Evolutionary conservation across 345 rosid genomes (phyloP), one percentile per base, ranked within the genome.

Genomic region (Gossypium thurberi): DNA sequence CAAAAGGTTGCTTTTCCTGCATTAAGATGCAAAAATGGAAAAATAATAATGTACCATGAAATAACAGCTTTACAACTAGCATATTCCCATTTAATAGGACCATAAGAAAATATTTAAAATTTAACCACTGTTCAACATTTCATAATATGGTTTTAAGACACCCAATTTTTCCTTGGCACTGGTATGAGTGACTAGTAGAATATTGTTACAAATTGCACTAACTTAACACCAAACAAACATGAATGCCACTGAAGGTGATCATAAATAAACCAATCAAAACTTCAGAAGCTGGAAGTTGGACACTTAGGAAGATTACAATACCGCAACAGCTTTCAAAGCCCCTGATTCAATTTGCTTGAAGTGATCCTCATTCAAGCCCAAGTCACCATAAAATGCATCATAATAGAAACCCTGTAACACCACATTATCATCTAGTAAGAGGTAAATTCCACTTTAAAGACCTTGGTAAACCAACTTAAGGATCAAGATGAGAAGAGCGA

Each of bases 371-470:
- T 88, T 96, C 81, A 96, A 80, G 21, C 96, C 91, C 82, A 91
- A 79, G 8, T 90, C 96, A 42, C 91, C 95, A 77, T 96, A 96
- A 86, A 84, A 90, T 47, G 90, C 99, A 84, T 96, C 99, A 82
- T 96, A 96, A 81, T 90, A 96, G 83, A 96, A 96, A 56, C 99
- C 99, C 98, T 95, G 87, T 72, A 78, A 71, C 10, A 73, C 50
- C 59, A 81, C 72, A 61, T 65, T 44, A 64, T 28, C 43, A 78
- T 44, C 51, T 70, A 1, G 64, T 70, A 42, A 69, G 26, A n/a
- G 9, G 59, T 33, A 51, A 68, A 68, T 69, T 52, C 43, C n/a
- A 26, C 40, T 33, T 33, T 33, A 25, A 48, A 14, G 28, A 46
- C 13, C 70, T 66, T 3, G 0, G 55, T 25, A 66, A 14, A 42